Conservation (phyloP, 768 basidiomycete species). For the Nidula microcarpa region DNA sequence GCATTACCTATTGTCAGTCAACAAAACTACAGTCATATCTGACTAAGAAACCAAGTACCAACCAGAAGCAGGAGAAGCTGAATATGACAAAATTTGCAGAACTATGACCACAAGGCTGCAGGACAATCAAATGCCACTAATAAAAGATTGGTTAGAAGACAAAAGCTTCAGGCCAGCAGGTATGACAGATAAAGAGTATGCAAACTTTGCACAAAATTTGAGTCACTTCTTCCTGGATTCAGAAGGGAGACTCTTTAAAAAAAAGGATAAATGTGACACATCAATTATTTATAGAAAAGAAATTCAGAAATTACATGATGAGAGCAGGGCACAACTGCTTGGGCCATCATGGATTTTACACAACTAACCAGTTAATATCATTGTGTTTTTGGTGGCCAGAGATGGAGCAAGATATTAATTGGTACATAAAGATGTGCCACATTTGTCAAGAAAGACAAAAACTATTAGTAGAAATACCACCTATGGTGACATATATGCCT, state of each 20-base stretch:
- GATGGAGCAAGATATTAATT: conserved; percentile 14
- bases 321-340: conserved; percentile 13
- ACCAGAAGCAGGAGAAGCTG: background rate
- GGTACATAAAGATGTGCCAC: conserved; percentile 19
- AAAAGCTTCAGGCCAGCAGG: background rate
- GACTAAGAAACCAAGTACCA: background rate
- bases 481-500: conserved; percentile 11
- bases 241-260: conserved; percentile 9
- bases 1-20: background rate
- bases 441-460: conserved; percentile 16
- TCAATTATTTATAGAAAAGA: conserved; percentile 13
- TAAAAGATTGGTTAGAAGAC: background rate
- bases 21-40: background rate
- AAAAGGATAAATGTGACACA: conserved; percentile 3
- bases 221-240: conserved; percentile 12
- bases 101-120: background rate
- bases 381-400: conserved; percentile 26
- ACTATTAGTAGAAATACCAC: conserved; percentile 10
- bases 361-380: conserved; percentile 8
- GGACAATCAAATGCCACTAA: background rate
- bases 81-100: background rate
- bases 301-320: conserved; percentile 15
- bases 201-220: conserved; percentile 1
- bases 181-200: conserved; percentile 2
- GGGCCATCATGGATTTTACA: conserved; percentile 19